phyloP scores from a whole-genome alignment of 257 asterid species.

The Linderniella brevidens region DNA sequence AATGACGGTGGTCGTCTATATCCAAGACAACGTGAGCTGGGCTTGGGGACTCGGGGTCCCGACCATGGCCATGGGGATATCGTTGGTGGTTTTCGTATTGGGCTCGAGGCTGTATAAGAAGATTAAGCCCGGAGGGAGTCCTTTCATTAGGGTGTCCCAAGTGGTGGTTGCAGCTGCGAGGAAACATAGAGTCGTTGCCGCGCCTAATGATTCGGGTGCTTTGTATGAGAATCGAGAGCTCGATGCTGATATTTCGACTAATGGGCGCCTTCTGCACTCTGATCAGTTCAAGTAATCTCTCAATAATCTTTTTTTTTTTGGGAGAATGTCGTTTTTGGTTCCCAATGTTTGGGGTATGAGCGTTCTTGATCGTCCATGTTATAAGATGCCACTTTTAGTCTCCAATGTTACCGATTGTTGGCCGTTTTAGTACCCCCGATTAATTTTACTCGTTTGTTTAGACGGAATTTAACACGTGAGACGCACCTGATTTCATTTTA shows the following conservation, averaged over 20 bases:
- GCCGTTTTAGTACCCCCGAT: too few relatives aligned
- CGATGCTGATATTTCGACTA: conserved; percentile 33
- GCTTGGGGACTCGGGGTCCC: conserved; percentile 81
- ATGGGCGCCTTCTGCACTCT: conserved; percentile 59
- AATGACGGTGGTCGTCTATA: conserved; percentile 52
- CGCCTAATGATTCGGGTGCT: conserved; percentile 17
- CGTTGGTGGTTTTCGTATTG: conserved; percentile 28
- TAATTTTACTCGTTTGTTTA: too few relatives aligned
- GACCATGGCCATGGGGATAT: conserved; percentile 47
- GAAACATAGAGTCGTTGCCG: conserved; percentile 25
- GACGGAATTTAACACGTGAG: too few relatives aligned
- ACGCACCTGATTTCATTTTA: too few relatives aligned
- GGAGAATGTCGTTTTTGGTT: too few relatives aligned
- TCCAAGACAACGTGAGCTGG: conserved; percentile 75
- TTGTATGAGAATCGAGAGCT: conserved; percentile 38
- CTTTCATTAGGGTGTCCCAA: conserved; percentile 41
- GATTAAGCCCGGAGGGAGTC: conserved; percentile 72
- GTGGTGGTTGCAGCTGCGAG: conserved; percentile 53
- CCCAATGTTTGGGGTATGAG: too few relatives aligned
- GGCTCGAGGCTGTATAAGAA: conserved; percentile 47
- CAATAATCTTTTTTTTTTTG: neutral
- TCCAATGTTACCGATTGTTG: too few relatives aligned
- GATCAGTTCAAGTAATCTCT: conserved; percentile 50
- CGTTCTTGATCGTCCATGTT: too few relatives aligned
- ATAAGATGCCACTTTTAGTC: too few relatives aligned